Conservation (phyloP, 2,329 filamentous ascomycete genomes). For the Tolypocladium cylindrosporum region DNA sequence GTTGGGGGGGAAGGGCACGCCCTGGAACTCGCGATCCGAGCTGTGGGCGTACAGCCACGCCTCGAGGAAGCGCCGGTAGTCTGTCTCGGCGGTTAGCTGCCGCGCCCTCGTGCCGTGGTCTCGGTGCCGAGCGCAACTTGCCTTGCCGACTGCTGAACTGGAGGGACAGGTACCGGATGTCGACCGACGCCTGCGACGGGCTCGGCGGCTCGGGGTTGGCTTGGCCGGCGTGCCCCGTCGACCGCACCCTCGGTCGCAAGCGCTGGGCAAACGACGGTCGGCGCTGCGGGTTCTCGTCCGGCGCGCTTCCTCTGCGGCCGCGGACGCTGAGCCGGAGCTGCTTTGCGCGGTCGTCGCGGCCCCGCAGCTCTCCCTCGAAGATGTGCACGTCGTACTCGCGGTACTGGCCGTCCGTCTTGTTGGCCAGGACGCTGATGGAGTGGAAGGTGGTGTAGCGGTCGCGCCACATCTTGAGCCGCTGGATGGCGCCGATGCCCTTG, state of each 20-base stretch:
- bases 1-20: constrained; percentile 33
- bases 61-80: constrained; percentile 35
- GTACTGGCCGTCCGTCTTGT: constrained; percentile 33
- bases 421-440: constrained; percentile 37
- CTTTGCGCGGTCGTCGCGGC: constrained; percentile 34
- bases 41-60: constrained; percentile 35
- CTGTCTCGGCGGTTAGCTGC: constrained; percentile 13
- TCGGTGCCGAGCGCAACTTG: constrained; percentile 13
- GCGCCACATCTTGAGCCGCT: constrained; percentile 42
- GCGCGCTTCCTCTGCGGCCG: constrained; percentile 29
- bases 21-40: constrained; percentile 35
- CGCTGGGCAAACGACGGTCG: constrained; percentile 33
- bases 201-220: constrained; percentile 11
- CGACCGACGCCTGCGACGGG: constrained; percentile 16
- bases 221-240: constrained; percentile 13
- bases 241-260: constrained; percentile 28
- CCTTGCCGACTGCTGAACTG: constrained; percentile 39
- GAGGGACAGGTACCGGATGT: constrained; percentile 38
- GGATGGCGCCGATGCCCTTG: constrained; percentile 39
- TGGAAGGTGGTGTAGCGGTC: constrained; percentile 37
- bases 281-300: constrained; percentile 25
- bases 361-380: constrained; percentile 37
- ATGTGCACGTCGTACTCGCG: constrained; percentile 37
- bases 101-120: neutral
- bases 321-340: constrained; percentile 32